Conservation (phyloP, 1,284 basidiomycete species). For the Puccinia polysora region DNA sequence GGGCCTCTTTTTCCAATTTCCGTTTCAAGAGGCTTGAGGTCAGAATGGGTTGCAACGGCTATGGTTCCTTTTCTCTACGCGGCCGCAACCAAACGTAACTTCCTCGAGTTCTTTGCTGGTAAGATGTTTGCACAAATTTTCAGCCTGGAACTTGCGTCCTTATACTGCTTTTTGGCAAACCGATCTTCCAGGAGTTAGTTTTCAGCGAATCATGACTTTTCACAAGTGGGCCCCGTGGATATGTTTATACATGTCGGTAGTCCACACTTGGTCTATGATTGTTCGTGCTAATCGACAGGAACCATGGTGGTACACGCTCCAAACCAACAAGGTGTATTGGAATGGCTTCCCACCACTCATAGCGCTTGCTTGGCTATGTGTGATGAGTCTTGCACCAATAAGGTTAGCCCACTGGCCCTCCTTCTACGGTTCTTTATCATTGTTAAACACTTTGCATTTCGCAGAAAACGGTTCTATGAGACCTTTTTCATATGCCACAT, state of each 20-base stretch:
- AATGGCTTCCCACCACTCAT: conserved; percentile 35
- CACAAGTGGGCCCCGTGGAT: conserved; percentile 44
- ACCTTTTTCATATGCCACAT: conserved; percentile 36
- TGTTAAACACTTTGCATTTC: background rate
- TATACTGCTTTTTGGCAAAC: background rate
- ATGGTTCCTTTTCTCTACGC: conserved; percentile 39
- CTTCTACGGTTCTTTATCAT: background rate
- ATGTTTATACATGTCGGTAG: conserved; percentile 31
- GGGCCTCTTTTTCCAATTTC: background rate
- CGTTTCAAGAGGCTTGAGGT: conserved; percentile 19
- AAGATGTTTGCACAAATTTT: conserved; percentile 1
- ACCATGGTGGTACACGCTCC: conserved; percentile 30
- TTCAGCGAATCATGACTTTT: conserved; percentile 25
- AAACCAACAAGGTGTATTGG: conserved; percentile 19
- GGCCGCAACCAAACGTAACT: conserved; percentile 15
- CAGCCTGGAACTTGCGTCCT: background rate
- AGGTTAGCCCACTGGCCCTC: background rate
- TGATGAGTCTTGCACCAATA: conserved; percentile 40
- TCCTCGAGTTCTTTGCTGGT: conserved; percentile 28
- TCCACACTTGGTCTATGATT: conserved; percentile 37
- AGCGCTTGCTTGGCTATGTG: conserved; percentile 36
- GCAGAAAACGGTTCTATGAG: conserved; percentile 42
- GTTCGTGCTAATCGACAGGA: conserved; percentile 10
- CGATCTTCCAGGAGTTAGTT: conserved; percentile 16
- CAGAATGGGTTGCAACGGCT: conserved; percentile 30